A percentile compares a stretch with the other conserved stretches of the same genome.
Conservation (phyloP, 768 basidiomycete species). For the Zangia roseola region DNA sequence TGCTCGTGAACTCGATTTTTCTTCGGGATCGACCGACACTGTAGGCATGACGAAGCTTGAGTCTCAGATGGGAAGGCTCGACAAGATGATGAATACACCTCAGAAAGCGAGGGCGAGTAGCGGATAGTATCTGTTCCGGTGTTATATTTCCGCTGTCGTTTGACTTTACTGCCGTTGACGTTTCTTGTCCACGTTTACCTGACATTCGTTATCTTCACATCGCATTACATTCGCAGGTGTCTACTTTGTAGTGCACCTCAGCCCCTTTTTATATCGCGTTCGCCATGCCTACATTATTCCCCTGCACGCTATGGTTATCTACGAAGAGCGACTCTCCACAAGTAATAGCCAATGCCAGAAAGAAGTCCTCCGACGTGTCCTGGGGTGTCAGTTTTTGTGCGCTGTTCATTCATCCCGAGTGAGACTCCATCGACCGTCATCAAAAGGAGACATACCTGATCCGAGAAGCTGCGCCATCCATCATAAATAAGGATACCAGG, state of each 20-base stretch:
- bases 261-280: constrained; percentile 4
- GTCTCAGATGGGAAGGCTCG: constrained; percentile 78
- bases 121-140: constrained; percentile 6
- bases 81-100: constrained; percentile 76
- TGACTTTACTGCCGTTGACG: not conserved
- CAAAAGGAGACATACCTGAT: constrained; percentile 29
- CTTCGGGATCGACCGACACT: constrained; percentile 29
- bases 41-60: constrained; percentile 67
- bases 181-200: not conserved
- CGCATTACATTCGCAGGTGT: constrained; percentile 10
- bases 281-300: constrained; percentile 9
- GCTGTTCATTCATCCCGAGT: constrained; percentile 34
- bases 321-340: constrained; percentile 31
- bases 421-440: not conserved
- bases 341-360: constrained; percentile 56
- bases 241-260: constrained; percentile 9
- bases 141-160: not conserved
- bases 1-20: constrained; percentile 50
- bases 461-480: constrained; percentile 33
- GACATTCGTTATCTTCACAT: constrained; percentile 13
- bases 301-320: constrained; percentile 13
- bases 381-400: constrained; percentile 52
- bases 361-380: constrained; percentile 72
- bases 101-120: constrained; percentile 33
- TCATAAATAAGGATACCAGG: constrained; percentile 50